Conservation (phyloP, 192 early-diverging fungal species). For the Dissophora ornata region DNA sequence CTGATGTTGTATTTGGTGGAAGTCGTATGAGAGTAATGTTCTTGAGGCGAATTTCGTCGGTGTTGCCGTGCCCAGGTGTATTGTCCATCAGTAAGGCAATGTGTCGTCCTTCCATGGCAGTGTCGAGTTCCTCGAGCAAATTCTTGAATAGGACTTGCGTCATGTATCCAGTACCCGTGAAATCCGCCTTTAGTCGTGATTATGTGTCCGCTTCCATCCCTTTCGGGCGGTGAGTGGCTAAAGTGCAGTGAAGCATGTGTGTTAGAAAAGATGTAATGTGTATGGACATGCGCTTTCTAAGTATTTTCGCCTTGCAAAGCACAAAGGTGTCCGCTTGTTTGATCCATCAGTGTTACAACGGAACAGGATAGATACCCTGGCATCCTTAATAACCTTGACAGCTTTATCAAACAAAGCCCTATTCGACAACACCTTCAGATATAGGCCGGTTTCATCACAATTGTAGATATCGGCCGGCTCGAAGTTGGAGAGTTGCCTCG, state of each 20-base stretch:
- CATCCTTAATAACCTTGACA: neutral
- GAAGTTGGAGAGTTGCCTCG: too few relatives aligned
- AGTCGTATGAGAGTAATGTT: too few relatives aligned
- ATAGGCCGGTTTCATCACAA: too few relatives aligned
- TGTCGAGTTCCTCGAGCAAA: neutral
- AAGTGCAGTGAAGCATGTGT: neutral
- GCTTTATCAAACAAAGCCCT: too few relatives aligned
- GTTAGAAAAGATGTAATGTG: too few relatives aligned
- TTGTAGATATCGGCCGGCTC: too few relatives aligned
- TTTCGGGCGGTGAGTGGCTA: too few relatives aligned
- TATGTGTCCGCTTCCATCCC: neutral
- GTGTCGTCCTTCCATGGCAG: too few relatives aligned
- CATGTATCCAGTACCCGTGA: neutral
- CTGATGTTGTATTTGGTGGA: too few relatives aligned
- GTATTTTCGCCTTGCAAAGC: neutral
- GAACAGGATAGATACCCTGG: slow-evolving; percentile 1
- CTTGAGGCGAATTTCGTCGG: neutral
- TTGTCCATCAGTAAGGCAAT: slow-evolving; percentile 9
- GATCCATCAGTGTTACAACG: neutral
- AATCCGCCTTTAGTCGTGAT: neutral
- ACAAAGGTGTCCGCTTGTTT: neutral
- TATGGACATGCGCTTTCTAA: too few relatives aligned
- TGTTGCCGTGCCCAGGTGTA: neutral
- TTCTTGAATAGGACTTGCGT: neutral
- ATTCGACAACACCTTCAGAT: too few relatives aligned